Percentiles rank a stretch among this genome's conserved stretches.
Conservation (phyloP, 1,284 basidiomycete species). For the Boletus albobrunnescens region DNA sequence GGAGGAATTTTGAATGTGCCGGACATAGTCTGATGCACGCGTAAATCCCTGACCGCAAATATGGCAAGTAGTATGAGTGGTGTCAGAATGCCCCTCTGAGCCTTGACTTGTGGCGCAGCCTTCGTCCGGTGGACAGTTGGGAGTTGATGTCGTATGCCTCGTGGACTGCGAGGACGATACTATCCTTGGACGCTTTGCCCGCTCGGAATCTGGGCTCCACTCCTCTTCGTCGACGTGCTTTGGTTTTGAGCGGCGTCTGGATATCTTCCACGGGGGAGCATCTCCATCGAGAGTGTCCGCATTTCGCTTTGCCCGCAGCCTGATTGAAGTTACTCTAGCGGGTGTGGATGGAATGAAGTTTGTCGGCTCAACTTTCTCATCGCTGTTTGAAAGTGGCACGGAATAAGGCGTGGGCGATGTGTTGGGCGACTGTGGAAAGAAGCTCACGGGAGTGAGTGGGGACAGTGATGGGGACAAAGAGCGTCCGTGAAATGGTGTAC, state of each 20-base stretch:
- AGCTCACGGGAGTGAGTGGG: slow-evolving; percentile 18
- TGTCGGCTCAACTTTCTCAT: neutral
- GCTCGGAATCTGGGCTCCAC: slow-evolving; percentile 19
- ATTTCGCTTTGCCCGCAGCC: slow-evolving; percentile 14
- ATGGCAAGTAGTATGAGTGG: slow-evolving; percentile 8
- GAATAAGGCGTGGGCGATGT: slow-evolving; percentile 1
- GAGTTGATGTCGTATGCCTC: neutral
- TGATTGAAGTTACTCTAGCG: neutral
- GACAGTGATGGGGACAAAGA: slow-evolving; percentile 15
- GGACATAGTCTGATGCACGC: slow-evolving; percentile 20
- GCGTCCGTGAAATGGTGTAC: neutral
- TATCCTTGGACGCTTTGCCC: slow-evolving; percentile 8
- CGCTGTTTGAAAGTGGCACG: neutral
- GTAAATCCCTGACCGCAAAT: slow-evolving; percentile 22
- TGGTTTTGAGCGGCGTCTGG: slow-evolving; percentile 12
- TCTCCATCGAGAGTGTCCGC: slow-evolving; percentile 3
- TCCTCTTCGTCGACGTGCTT: slow-evolving; percentile 26
- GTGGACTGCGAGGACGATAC: neutral
- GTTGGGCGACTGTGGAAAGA: slow-evolving; percentile 15
- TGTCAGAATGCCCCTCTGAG: neutral
- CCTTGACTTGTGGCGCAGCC: neutral
- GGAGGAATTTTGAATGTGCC: slow-evolving; percentile 25
- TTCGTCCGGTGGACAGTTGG: neutral
- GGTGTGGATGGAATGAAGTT: neutral
- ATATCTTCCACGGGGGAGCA: neutral